Conservation (phyloP, 176 grass and related monocot species). For the Thalia dealbata region DNA sequence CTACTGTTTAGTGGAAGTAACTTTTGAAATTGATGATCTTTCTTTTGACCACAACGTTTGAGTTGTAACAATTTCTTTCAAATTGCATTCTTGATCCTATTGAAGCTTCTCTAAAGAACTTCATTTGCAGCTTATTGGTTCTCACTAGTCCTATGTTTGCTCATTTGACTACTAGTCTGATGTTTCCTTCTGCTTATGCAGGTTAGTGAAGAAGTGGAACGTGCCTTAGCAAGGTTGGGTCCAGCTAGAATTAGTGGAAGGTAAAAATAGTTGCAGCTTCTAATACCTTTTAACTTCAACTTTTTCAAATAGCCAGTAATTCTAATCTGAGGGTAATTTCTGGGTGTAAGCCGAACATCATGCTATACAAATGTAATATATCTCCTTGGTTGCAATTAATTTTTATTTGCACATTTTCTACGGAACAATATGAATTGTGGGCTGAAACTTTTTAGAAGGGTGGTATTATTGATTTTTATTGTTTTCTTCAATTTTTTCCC, state of each 20-base stretch:
- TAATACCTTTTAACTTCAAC: background rate
- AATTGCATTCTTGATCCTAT: background rate
- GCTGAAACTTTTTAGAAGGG: no score
- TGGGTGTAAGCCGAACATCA: background rate
- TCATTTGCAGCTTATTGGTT: background rate
- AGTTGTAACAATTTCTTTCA: background rate
- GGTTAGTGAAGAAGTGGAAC: constrained; percentile 99
- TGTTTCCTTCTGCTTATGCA: constrained; percentile 27
- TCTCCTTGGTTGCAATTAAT: background rate
- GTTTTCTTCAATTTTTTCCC: background rate
- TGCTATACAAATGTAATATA: background rate
- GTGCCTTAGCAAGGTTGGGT: constrained; percentile 75
- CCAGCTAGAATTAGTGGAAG: constrained; percentile 84
- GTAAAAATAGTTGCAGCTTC: constrained; percentile 18
- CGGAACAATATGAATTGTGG: background rate
- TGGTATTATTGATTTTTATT: no score
- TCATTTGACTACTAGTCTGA: constrained; percentile 18
- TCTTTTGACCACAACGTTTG: no score
- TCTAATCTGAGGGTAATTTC: background rate
- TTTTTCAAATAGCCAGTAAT: background rate
- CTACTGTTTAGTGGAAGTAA: background rate
- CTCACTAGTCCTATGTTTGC: background rate
- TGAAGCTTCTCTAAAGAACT: background rate
- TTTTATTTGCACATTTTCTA: no score
- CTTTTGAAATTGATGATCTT: background rate